Conservation (phyloP, 352 stramenopile species). For the Phytophthora podocarpi region DNA sequence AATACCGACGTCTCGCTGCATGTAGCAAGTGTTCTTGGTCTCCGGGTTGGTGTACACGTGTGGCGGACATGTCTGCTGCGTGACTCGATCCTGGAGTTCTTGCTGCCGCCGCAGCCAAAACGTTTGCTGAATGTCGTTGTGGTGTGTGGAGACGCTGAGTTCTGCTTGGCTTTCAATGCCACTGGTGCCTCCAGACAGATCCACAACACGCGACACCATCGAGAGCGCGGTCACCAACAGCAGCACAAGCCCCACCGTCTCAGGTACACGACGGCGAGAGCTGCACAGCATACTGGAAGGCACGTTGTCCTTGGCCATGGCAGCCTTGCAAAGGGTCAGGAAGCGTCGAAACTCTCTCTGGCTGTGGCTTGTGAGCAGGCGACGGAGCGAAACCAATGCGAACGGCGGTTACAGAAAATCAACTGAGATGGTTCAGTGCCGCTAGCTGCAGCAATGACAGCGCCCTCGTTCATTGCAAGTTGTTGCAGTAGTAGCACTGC, state of each 20-base stretch:
- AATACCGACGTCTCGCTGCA: constrained; percentile 43
- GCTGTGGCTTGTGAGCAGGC: too few relatives aligned
- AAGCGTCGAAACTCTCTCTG: too few relatives aligned
- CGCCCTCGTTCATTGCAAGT: too few relatives aligned
- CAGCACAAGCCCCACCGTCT: constrained; percentile 18
- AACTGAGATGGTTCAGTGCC: too few relatives aligned
- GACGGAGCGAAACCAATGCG: background rate
- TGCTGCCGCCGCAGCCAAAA: constrained; percentile 3
- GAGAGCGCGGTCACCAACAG: constrained; percentile 5
- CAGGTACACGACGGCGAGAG: constrained; percentile 5
- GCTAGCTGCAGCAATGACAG: too few relatives aligned
- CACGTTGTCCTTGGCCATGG: constrained; percentile 18
- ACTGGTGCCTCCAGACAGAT: constrained; percentile 5
- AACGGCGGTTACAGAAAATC: too few relatives aligned
- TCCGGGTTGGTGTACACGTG: constrained; percentile 26
- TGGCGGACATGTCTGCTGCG: constrained; percentile 22
- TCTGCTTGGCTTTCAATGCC: constrained; percentile 12
- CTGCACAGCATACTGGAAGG: constrained; percentile 2
- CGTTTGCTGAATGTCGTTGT: background rate
- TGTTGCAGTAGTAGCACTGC: too few relatives aligned
- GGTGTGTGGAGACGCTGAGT: background rate
- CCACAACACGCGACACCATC: constrained; percentile 15
- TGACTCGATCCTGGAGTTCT: constrained; percentile 22
- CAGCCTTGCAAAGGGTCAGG: too few relatives aligned
- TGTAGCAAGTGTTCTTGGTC: constrained; percentile 32